These are phyloP conservation scores for Pythium coloratum DNA, from an alignment of 352 stramenopile genomes.

Conservation along the genomic window DNA sequence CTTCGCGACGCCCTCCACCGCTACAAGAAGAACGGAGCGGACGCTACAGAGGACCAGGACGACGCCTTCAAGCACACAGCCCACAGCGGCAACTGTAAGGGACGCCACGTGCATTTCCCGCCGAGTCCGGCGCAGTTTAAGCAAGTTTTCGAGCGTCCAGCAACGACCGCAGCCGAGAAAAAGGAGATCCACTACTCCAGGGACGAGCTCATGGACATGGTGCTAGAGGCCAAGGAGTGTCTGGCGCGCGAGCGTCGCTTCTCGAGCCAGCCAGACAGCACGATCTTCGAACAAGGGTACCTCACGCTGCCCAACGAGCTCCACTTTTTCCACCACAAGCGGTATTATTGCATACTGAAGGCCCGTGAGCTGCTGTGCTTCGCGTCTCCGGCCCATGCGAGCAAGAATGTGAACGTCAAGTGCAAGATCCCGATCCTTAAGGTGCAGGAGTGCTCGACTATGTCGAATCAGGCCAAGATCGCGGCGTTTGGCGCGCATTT, in stretches of 20 bases:
- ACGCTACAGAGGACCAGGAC: conserved; percentile 4
- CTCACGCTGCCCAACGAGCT: conserved; percentile 48
- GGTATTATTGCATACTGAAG: conserved; percentile 66
- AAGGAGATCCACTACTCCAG: conserved; percentile 51
- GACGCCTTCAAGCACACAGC: conserved; percentile 13
- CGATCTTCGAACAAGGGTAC: conserved; percentile 69
- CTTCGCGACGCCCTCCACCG: conserved; percentile 37
- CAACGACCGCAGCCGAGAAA: conserved; percentile 54
- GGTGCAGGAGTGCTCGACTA: conserved; percentile 54
- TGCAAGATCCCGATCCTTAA: conserved; percentile 49
- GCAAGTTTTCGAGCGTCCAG: conserved; percentile 40
- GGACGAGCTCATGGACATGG: conserved; percentile 58
- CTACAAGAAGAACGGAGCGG: conserved; percentile 18
- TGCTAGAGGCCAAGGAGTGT: conserved; percentile 45
- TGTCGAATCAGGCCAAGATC: conserved; percentile 66
- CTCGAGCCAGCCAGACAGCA: conserved; percentile 48
- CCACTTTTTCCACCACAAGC: conserved; percentile 62
- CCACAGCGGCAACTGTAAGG: conserved; percentile 13
- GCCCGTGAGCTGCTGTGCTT: conserved; percentile 48
- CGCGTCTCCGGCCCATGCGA: conserved; percentile 48
- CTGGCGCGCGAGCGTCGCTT: conserved; percentile 51
- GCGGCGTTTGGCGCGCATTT: conserved; percentile 55
- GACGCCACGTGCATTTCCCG: conserved; percentile 55
- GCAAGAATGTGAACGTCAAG: conserved; percentile 48
- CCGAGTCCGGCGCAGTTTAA: conserved; percentile 28